A percentile compares a stretch with the other conserved stretches of the same genome.
phyloP scores from a whole-genome alignment of 2,329 filamentous ascomycete species.

The Neospermospora avenae region DNA sequence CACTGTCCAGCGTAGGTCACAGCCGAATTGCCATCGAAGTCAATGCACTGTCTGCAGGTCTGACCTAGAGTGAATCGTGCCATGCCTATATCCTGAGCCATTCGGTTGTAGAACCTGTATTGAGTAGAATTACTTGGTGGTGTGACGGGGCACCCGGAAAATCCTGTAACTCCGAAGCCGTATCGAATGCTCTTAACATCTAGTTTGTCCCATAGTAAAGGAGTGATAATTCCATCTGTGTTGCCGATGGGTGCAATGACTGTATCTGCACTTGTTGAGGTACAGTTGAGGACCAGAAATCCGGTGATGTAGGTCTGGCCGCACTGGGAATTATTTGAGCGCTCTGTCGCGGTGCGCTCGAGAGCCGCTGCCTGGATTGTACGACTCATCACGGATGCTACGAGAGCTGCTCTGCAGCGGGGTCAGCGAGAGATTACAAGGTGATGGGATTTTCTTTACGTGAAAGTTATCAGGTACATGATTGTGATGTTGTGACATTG shows the following conservation, averaged over 20 bases:
- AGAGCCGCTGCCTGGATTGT: not conserved
- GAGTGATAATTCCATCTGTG: not conserved
- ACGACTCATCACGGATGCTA: not conserved
- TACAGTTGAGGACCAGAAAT: not conserved
- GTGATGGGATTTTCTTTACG: not conserved
- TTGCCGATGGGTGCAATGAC: not conserved
- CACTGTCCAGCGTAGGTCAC: not conserved
- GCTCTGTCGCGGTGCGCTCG: not conserved
- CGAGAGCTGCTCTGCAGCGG: not conserved
- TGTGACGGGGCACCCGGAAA: not conserved
- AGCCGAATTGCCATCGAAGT: not conserved
- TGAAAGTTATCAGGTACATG: not conserved
- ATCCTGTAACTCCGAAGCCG: not conserved
- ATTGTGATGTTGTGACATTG: not conserved
- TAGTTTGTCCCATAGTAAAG: not conserved
- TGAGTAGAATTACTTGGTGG: not conserved
- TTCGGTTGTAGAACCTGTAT: not conserved
- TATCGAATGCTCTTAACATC: slow-evolving; percentile 4
- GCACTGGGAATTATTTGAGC: not conserved
- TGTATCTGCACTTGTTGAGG: not conserved
- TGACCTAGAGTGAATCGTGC: not conserved
- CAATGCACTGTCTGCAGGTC: not conserved
- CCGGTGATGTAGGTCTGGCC: not conserved
- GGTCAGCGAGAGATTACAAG: not conserved
- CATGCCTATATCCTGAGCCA: not conserved